Evolutionary conservation across 2,329 filamentous ascomycete species (phyloP).

Genomic region (Colletotrichum tropicicola): DNA sequence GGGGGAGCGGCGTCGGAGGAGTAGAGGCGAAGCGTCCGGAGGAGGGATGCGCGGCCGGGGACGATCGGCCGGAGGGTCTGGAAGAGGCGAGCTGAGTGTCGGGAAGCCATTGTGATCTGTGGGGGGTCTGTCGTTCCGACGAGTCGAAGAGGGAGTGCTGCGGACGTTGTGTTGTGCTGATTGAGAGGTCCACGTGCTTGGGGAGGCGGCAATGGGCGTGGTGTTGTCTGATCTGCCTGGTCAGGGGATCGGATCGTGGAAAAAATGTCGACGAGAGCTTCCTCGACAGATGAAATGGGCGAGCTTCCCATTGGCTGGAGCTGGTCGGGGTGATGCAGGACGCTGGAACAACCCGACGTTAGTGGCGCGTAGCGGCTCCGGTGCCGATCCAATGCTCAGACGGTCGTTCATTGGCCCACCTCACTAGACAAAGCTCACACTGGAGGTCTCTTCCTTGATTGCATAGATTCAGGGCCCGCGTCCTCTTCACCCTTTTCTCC

Average conservation of each 20-base stretch:
- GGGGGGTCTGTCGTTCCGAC: neutral
- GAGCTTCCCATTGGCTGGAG: slow-evolving; percentile 29
- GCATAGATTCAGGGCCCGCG: too few species aligned
- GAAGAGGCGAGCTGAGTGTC: slow-evolving; percentile 34
- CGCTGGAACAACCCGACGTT: neutral
- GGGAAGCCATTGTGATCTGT: slow-evolving; percentile 35
- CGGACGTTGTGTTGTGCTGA: neutral
- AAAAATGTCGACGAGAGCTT: neutral
- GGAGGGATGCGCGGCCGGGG: slow-evolving; percentile 14
- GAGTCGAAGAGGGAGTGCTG: neutral
- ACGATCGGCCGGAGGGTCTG: slow-evolving; percentile 33
- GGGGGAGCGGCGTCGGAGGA: slow-evolving; percentile 39
- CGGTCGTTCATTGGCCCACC: too few species aligned
- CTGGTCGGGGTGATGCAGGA: neutral
- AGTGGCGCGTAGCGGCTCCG: neutral
- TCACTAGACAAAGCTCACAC: too few species aligned
- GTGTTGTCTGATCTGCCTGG: neutral
- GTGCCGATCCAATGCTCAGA: too few species aligned
- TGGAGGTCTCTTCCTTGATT: too few species aligned
- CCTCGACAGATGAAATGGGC: neutral
- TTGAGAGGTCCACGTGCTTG: neutral
- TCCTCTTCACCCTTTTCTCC: too few species aligned
- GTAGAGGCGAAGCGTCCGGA: slow-evolving; percentile 31
- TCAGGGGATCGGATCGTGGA: neutral
- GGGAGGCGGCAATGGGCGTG: neutral